These are phyloP conservation scores for Bifiguratus adelaidae DNA, from an alignment of 192 early-diverging fungal species.

Conservation along the genomic window DNA sequence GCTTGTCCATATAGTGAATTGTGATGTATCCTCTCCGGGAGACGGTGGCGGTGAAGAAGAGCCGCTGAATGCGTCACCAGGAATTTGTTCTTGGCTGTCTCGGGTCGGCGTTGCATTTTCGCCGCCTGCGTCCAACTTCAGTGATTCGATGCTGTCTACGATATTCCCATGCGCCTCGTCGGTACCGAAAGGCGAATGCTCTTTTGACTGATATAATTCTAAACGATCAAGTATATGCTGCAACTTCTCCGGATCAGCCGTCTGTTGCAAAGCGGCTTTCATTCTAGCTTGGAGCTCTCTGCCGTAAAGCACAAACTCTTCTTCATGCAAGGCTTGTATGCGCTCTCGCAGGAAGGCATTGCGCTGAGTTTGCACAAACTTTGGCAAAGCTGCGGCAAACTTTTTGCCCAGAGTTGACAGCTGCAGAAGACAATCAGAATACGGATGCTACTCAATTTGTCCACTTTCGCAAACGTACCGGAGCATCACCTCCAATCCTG, in stretches of 20 bases:
- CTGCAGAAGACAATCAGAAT: constrained; percentile 25
- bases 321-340: background rate
- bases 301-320: background rate
- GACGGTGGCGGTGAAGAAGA: background rate
- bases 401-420: constrained; percentile 59
- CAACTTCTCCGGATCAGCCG: too few species aligned
- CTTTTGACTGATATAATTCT: too few species aligned
- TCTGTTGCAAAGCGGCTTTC: too few species aligned
- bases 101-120: too few species aligned
- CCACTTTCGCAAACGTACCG: constrained; percentile 1
- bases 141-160: too few species aligned
- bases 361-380: constrained; percentile 61
- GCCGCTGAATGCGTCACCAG: too few species aligned
- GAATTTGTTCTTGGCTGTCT: constrained; percentile 1
- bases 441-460: background rate
- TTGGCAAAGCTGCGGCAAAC: constrained; percentile 65
- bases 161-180: too few species aligned
- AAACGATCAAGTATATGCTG: too few species aligned
- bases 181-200: too few species aligned
- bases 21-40: constrained; percentile 8
- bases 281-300: too few species aligned
- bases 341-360: constrained; percentile 31
- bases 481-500: constrained; percentile 58
- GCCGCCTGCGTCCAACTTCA: too few species aligned
- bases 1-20: constrained; percentile 73